Base-by-base conservation (phyloP, 2,329 filamentous ascomycete genomes). In the Lasiodiplodia theobromae region DNA sequence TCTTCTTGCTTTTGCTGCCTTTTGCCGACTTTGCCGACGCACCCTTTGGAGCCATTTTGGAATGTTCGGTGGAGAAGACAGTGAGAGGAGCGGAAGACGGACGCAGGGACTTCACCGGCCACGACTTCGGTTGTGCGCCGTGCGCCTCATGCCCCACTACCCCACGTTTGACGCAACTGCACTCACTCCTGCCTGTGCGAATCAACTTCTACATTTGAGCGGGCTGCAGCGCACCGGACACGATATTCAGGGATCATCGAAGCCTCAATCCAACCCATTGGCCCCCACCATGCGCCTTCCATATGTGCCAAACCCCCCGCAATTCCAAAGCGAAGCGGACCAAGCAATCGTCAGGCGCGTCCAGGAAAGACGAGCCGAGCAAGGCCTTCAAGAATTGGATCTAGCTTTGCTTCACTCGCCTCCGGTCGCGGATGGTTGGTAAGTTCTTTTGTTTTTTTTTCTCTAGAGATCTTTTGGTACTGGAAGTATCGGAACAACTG, bases 401-500 rank as follows among this genome's bases (percentile, higher is more conserved):
- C 82, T 83, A 28, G 81, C 86, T 1, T 79, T 88, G 7, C 78
- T 88, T 3, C 86, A 87, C 73, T 83, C 85, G 4, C 86, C 85
- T 52, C 83, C 85, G 3, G 81, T 88, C 16, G 82, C 86, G 52
- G 85, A 88, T 74, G 86, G 86, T 66, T 88, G 86, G 82, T 80
- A 67, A 72, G 74, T 70, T 18, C 12, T 28, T 21, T 14, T 57
- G 8, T 1, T 34, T 10, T 0, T 8, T 10, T 10, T 10, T 10
- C 5, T 31, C 8, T 6, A 28, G 28, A 28, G 28, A 28, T 28
- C 4, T 28, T 28, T 28, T 6, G 28, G 28, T 28, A 28, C 28
- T 28, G 8, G 7, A 34, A 34, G 31, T 34, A 34, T 34, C 31
- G 31, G 31, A 34, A 3, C 8, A 34, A 34, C 31, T 10, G 31